phyloP scores from a whole-genome alignment of 2,329 filamentous ascomycete genomes.

The Pseudohalonectria lignicola region DNA sequence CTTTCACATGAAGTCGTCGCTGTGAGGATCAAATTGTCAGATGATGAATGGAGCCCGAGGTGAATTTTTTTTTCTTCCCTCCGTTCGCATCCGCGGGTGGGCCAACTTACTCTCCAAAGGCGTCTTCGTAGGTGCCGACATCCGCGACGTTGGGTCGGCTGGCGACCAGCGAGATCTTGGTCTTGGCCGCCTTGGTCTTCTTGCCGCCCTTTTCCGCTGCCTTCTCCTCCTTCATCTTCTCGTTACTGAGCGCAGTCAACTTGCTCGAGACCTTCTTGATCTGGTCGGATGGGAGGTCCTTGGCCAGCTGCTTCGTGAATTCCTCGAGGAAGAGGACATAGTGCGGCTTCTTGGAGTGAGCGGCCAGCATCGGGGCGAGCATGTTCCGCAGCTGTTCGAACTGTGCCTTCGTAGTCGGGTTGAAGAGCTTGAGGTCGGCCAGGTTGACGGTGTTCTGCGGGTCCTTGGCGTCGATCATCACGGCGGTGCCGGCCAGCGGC shows the following conservation, averaged over 20 bases:
- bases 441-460: constrained; percentile 75
- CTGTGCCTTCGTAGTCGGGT: constrained; percentile 75
- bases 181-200: constrained; percentile 96
- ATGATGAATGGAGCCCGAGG: too few relatives aligned
- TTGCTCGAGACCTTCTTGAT: constrained; percentile 91
- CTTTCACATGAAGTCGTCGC: constrained; percentile 64
- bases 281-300: constrained; percentile 81
- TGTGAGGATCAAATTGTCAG: constrained; percentile 15
- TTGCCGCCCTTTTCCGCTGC: constrained; percentile 85
- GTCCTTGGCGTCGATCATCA: constrained; percentile 61
- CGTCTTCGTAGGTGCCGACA: constrained; percentile 61
- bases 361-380: constrained; percentile 65
- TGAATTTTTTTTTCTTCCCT: constrained; percentile 1
- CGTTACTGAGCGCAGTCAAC: constrained; percentile 84
- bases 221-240: constrained; percentile 99
- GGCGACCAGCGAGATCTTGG: constrained; percentile 73
- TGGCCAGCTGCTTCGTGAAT: constrained; percentile 75
- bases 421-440: constrained; percentile 70
- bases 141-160: constrained; percentile 53
- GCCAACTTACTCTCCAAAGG: constrained; percentile 67
- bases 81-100: background rate
- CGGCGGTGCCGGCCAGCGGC: constrained; percentile 51
- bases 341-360: constrained; percentile 76
- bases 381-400: constrained; percentile 71
- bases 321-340: constrained; percentile 87